Conservation (phyloP, 805 yeast genomes). For the Candida orba region DNA sequence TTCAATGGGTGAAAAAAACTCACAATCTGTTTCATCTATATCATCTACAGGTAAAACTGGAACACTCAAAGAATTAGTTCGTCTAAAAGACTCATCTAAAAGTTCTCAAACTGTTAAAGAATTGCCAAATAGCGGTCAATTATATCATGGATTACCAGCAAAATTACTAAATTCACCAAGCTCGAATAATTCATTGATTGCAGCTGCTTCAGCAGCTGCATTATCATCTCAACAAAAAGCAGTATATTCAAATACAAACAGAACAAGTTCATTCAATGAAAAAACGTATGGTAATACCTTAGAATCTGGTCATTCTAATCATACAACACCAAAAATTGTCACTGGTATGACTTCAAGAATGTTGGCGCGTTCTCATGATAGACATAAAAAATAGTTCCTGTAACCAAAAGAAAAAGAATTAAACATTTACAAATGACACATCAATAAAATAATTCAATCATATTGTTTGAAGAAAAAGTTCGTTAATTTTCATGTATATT, state of each 20-base stretch:
- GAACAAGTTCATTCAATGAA: conserved; percentile 8
- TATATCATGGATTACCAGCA: conserved; percentile 29
- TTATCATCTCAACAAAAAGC: conserved; percentile 5
- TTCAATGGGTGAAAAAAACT: neutral
- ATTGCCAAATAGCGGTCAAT: conserved; percentile 24
- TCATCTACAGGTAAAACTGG: conserved; percentile 18
- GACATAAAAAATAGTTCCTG: conserved; percentile 22
- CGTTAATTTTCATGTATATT: no score
- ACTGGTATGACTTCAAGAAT: conserved; percentile 57
- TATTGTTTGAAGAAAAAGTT: no score
- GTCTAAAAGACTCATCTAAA: conserved; percentile 17
- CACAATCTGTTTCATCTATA: conserved; percentile 4
- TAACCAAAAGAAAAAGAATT: neutral
- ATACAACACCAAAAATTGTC: conserved; percentile 22
- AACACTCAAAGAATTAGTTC: conserved; percentile 29
- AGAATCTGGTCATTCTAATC: neutral
- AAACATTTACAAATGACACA: no score
- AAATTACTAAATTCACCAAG: neutral
- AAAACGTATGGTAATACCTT: conserved; percentile 1
- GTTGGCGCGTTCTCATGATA: conserved; percentile 48
- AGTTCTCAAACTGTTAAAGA: conserved; percentile 13
- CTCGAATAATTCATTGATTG: conserved; percentile 11
- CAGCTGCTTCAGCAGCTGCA: conserved; percentile 22
- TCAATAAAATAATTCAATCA: no score
- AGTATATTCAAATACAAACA: neutral